Evolutionary conservation across 306 rosid genomes (phyloP).

Genomic region (Cicer judaicum): DNA sequence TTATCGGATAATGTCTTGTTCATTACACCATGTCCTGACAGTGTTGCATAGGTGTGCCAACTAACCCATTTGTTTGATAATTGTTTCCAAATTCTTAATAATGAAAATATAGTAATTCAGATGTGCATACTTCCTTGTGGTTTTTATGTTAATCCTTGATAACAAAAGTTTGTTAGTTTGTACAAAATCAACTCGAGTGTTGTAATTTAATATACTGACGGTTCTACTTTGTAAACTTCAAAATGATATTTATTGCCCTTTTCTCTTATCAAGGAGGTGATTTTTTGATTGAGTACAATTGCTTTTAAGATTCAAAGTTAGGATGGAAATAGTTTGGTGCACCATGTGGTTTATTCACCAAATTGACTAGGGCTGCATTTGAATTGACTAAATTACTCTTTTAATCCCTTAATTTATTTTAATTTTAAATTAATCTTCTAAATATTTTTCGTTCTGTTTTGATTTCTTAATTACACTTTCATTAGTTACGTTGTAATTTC

Average conservation of each 20-base stretch:
- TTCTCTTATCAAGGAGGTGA: neutral
- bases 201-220: conserved; percentile 35
- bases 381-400: too few relatives aligned
- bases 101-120: conserved; percentile 41
- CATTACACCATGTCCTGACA: conserved; percentile 42
- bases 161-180: conserved; percentile 34
- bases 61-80: conserved; percentile 57
- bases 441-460: too few relatives aligned
- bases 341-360: too few relatives aligned
- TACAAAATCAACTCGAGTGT: conserved; percentile 25
- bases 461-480: too few relatives aligned
- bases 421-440: too few relatives aligned
- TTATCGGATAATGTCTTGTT: conserved; percentile 42
- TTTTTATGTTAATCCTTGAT: conserved; percentile 17
- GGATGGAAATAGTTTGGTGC: neutral
- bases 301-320: neutral
- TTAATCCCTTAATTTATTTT: too few relatives aligned
- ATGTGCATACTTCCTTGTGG: conserved; percentile 18
- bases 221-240: conserved; percentile 37
- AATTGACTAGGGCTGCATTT: too few relatives aligned
- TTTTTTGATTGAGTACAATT: neutral
- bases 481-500: too few relatives aligned
- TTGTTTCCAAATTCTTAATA: conserved; percentile 52
- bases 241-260: neutral
- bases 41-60: conserved; percentile 49